Evolutionary conservation across 805 yeast species (phyloP).

Genomic region (Metschnikowia henanensis): DNA sequence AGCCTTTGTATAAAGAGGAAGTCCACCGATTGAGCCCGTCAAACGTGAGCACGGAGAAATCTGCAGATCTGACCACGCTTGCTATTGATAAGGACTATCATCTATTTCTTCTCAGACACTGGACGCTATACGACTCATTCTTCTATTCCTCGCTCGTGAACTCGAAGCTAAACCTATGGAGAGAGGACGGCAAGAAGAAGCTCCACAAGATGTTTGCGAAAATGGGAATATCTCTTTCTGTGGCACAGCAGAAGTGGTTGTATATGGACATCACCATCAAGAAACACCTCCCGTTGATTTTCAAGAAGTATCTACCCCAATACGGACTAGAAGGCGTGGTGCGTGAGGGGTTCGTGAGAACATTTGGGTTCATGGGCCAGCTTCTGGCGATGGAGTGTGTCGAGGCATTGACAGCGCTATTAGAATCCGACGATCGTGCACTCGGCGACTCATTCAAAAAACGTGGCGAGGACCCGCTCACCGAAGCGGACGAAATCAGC

Average conservation of each 20-base stretch:
- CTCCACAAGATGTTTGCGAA: slow-evolving; percentile 91
- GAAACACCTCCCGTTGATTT: slow-evolving; percentile 65
- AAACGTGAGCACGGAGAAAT: slow-evolving; percentile 24
- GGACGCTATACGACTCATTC: slow-evolving; percentile 91
- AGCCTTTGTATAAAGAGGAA: slow-evolving; percentile 79
- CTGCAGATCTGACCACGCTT: slow-evolving; percentile 48
- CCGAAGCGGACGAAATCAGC: slow-evolving; percentile 26
- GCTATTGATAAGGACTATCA: slow-evolving; percentile 81
- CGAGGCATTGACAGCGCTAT: slow-evolving; percentile 80
- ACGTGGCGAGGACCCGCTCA: slow-evolving; percentile 8
- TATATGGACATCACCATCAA: slow-evolving; percentile 84
- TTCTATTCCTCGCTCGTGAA: slow-evolving; percentile 89
- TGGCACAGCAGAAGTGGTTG: slow-evolving; percentile 91
- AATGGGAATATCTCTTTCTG: slow-evolving; percentile 89
- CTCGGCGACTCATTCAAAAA: slow-evolving; percentile 22
- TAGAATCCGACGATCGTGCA: slow-evolving; percentile 48
- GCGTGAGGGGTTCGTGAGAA: slow-evolving; percentile 82
- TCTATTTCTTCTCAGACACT: slow-evolving; percentile 82
- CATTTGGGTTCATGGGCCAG: slow-evolving; percentile 85
- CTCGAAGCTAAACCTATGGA: slow-evolving; percentile 84
- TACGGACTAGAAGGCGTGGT: slow-evolving; percentile 84
- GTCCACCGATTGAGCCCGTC: slow-evolving; percentile 65
- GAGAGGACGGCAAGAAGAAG: slow-evolving; percentile 84
- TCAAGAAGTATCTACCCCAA: slow-evolving; percentile 65
- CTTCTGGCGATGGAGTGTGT: slow-evolving; percentile 92